A percentile compares a stretch with the other conserved stretches of the same genome.
Conservation (phyloP, 345 rosid genomes). For the Pugionium cornutum region DNA sequence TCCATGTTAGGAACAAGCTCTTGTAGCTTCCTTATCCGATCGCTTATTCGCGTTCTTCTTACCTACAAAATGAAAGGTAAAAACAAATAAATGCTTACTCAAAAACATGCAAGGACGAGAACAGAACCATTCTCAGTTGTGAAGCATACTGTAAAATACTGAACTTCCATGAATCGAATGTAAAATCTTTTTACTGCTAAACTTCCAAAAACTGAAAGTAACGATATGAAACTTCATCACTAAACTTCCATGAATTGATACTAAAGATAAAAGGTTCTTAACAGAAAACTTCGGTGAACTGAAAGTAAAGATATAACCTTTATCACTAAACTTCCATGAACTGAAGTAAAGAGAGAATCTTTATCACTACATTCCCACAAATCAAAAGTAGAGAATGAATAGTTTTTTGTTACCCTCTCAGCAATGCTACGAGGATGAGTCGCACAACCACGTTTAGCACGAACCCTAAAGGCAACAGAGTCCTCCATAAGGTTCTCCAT, state of each 20-base stretch:
- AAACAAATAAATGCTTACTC: neutral
- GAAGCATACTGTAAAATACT: neutral
- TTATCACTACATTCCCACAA: neutral
- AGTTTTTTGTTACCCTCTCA: conserved; percentile 51
- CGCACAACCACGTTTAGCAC: conserved; percentile 84
- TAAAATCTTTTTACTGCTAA: neutral
- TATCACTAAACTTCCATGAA: neutral
- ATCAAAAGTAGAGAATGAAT: neutral
- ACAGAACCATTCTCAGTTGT: neutral
- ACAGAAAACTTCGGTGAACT: neutral
- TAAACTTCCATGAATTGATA: neutral
- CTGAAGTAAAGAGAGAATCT: neutral
- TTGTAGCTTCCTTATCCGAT: conserved; percentile 53
- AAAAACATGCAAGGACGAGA: neutral
- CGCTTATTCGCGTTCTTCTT: conserved; percentile 72
- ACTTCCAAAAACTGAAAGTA: neutral
- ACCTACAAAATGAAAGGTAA: conserved; percentile 45
- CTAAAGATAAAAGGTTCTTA: neutral
- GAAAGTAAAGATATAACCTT: neutral
- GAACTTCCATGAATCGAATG: neutral
- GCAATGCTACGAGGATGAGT: conserved; percentile 94
- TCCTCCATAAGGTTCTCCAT: conserved; percentile 64
- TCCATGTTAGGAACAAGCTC: conserved; percentile 91
- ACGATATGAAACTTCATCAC: neutral
- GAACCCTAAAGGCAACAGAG: conserved; percentile 62